Evolutionary conservation across 805 yeast genomes (phyloP).

Genomic region (Candida hungchunana): DNA sequence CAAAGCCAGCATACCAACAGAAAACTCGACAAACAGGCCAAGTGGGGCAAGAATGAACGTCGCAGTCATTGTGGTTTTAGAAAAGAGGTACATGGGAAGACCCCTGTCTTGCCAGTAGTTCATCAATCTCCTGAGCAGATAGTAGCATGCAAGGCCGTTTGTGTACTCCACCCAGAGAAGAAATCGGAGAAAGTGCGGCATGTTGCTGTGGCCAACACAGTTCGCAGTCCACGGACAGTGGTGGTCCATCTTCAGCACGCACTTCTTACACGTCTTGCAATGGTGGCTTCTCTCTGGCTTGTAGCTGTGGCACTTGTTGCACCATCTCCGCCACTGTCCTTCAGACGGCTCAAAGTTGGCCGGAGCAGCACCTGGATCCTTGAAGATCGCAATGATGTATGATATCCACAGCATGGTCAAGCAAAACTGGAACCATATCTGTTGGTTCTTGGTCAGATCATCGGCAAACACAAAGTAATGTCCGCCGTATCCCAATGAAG

Average conservation of each 20-base stretch:
- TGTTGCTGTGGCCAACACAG: conserved; percentile 78
- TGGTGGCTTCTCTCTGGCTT: conserved; percentile 88
- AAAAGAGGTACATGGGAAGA: conserved; percentile 53
- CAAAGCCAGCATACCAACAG: conserved; percentile 54
- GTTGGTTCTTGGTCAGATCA: conserved; percentile 36
- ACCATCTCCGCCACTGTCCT: conserved; percentile 62
- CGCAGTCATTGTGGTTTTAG: conserved; percentile 48
- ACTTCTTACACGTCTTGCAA: conserved; percentile 67
- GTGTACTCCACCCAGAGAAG: conserved; percentile 58
- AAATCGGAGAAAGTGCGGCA: conserved; percentile 79
- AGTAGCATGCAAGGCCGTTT: conserved; percentile 42
- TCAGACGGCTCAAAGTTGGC: conserved; percentile 36
- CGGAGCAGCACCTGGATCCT: conserved; percentile 69
- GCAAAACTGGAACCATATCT: conserved; percentile 42
- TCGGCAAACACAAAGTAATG: conserved; percentile 51
- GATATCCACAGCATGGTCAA: conserved; percentile 66
- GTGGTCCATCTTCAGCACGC: conserved; percentile 90
- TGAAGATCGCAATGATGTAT: conserved; percentile 62
- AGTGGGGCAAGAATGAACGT: conserved; percentile 52
- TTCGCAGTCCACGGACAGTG: conserved; percentile 93
- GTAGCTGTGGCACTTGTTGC: conserved; percentile 63
- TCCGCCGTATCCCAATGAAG: conserved; percentile 56
- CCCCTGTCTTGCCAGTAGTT: conserved; percentile 45
- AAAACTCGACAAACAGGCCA: conserved; percentile 53
- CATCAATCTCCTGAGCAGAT: conserved; percentile 37